Base-by-base conservation (phyloP, 2,329 filamentous ascomycete genomes). In the Arthrocladium fulminans region DNA sequence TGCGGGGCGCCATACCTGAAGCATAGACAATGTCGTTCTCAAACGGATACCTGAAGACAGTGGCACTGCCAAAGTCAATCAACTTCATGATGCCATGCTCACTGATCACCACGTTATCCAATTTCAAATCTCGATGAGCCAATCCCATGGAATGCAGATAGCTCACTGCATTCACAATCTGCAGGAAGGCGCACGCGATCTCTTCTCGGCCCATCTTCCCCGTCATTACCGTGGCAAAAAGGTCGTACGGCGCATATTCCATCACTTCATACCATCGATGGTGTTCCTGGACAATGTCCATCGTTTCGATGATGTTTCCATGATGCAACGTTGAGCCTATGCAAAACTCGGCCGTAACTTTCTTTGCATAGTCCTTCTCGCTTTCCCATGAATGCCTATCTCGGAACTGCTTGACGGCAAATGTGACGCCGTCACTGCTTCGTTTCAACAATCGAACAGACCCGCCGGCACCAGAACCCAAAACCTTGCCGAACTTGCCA, bases 221-320 rank as follows among this genome's bases (percentile, higher is more conserved):
- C 0, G 92, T 97, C 92, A 98, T 98, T 57, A 98, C 92, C 55
- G 94, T 95, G 10, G 92, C 92, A 64, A 98, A 98, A 24, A 98
- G 76, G 65, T 98, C 92, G 61, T 76, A 98, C 0, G 92, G 92
- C 9, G 89, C 92, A 62, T 94, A 98, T 63, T 98, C 92, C 92
- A 98, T 98, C 35, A 98, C 92, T 62, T 97, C 90, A 61, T 88
- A 98, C 88, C 92, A 98, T 55, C 84, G 88, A 44, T 80, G 81
- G 66, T 90, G 92, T 68, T 98, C 92, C 57, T 94, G 86, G 9
- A 98, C 80, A 54, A 98, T 94, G 65, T 98, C 92, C 56, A 98
- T 77, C 1, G 92, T 97, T 66, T 98, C 92, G 60, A 98, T 97
- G 58, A 98, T 88, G 64, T 98, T 98, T 59, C 92, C 90, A 61